Percentiles rank a stretch among this genome's conserved stretches.
Conservation (phyloP, 495 filamentous ascomycete genomes). For the Aspergillus olivimuriae region DNA sequence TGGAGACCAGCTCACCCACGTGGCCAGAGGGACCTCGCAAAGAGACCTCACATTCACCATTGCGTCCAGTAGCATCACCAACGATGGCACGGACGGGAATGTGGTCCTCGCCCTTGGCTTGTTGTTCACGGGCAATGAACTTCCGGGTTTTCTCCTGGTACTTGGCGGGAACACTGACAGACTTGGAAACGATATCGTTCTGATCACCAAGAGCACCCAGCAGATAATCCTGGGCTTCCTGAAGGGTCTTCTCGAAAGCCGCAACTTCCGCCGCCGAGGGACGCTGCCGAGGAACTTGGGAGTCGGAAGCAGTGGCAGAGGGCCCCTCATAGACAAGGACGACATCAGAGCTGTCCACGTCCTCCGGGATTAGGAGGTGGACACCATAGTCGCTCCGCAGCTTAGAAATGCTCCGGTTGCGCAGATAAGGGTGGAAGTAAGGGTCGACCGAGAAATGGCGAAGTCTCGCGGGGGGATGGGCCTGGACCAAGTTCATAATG, state of each 20-base stretch:
- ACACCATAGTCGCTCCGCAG: slow-evolving; percentile 73
- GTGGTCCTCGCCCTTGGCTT: slow-evolving; percentile 52
- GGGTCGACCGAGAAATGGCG: slow-evolving; percentile 67
- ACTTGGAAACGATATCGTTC: slow-evolving; percentile 56
- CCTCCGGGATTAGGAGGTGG: slow-evolving; percentile 67
- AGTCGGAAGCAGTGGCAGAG: slow-evolving; percentile 45
- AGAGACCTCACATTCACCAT: slow-evolving; percentile 46
- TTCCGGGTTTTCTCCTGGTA: slow-evolving; percentile 73
- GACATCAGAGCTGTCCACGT: slow-evolving; percentile 56
- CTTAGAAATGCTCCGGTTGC: slow-evolving; percentile 52
- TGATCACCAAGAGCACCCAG: slow-evolving; percentile 63
- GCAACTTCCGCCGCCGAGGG: slow-evolving; percentile 54
- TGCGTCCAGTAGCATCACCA: slow-evolving; percentile 33
- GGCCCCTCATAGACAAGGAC: slow-evolving; percentile 81
- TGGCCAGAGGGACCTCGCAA: slow-evolving; percentile 68
- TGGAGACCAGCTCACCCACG: slow-evolving; percentile 63
- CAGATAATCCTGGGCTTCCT: slow-evolving; percentile 68
- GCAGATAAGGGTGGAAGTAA: slow-evolving; percentile 77
- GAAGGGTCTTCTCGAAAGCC: slow-evolving; percentile 61
- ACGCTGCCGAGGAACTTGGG: slow-evolving; percentile 60
- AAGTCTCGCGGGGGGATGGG: slow-evolving; percentile 72
- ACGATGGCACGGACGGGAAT: slow-evolving; percentile 68
- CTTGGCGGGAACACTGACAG: slow-evolving; percentile 68
- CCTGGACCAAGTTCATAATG: slow-evolving; percentile 70
- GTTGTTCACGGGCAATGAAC: slow-evolving; percentile 72